Conservation (phyloP, 1,284 basidiomycete species). For the Macrocystidia cucumis region DNA sequence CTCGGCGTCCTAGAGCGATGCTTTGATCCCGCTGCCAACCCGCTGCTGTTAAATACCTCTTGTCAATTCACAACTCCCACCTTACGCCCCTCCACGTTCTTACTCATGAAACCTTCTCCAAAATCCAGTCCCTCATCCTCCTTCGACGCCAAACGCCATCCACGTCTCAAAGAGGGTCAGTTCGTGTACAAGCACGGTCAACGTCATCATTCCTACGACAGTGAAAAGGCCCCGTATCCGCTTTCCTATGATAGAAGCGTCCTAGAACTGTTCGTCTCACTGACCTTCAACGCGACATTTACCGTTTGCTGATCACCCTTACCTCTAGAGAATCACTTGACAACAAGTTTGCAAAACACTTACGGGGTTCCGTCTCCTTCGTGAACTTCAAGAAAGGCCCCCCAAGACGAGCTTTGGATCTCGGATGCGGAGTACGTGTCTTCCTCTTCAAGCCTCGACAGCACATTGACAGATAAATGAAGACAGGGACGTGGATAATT, state of each 20-base stretch:
- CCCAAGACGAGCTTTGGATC: slow-evolving; percentile 49
- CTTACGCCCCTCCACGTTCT: slow-evolving; percentile 10
- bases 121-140: slow-evolving; percentile 13
- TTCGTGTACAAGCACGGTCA: slow-evolving; percentile 53
- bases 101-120: slow-evolving; percentile 8
- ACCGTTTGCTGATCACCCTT: background rate
- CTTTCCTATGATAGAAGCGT: slow-evolving; percentile 57
- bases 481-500: slow-evolving; percentile 67
- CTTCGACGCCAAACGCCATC: slow-evolving; percentile 23
- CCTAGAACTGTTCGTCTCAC: slow-evolving; percentile 51
- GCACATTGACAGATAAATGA: slow-evolving; percentile 7
- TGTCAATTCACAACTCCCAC: slow-evolving; percentile 10
- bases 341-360: slow-evolving; percentile 39
- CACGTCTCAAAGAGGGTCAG: slow-evolving; percentile 44
- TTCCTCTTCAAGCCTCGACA: background rate
- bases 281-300: background rate
- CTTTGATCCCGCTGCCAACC: background rate
- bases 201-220: slow-evolving; percentile 56
- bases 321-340: slow-evolving; percentile 47
- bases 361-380: slow-evolving; percentile 46
- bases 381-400: slow-evolving; percentile 37
- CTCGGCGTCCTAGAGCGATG: background rate
- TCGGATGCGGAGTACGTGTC: slow-evolving; percentile 56
- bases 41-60: slow-evolving; percentile 5
- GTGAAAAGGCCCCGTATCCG: slow-evolving; percentile 72